Evolutionary conservation across 371 early-diverging fungal genomes (phyloP).

Genomic region (Blakeslea trispora): DNA sequence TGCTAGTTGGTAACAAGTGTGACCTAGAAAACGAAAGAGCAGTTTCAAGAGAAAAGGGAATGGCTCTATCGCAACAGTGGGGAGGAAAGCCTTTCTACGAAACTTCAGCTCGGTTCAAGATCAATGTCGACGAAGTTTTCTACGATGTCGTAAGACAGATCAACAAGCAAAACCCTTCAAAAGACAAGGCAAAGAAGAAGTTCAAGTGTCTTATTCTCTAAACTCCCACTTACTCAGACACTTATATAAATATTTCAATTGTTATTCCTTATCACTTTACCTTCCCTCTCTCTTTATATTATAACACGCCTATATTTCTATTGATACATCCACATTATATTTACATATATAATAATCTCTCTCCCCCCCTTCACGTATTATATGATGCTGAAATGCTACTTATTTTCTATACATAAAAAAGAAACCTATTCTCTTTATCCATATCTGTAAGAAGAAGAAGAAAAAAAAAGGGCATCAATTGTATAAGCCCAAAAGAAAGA

Average conservation of each 20-base stretch:
- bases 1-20: slow-evolving; percentile 86
- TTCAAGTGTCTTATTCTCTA: slow-evolving; percentile 46
- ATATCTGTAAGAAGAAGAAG: no score
- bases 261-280: slow-evolving; percentile 3
- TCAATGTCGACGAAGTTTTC: slow-evolving; percentile 82
- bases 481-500: no score
- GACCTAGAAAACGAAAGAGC: slow-evolving; percentile 81
- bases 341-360: no score
- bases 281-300: no score
- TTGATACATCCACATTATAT: no score
- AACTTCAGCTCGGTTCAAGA: slow-evolving; percentile 81
- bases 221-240: slow-evolving; percentile 4
- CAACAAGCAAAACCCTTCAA: slow-evolving; percentile 49
- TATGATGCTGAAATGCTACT: neutral
- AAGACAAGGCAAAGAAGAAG: slow-evolving; percentile 43
- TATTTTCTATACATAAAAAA: neutral
- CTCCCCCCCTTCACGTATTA: no score
- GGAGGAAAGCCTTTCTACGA: slow-evolving; percentile 78
- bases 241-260: neutral
- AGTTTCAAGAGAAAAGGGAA: slow-evolving; percentile 70
- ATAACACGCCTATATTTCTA: no score
- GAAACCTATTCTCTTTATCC: no score
- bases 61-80: slow-evolving; percentile 68
- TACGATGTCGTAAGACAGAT: slow-evolving; percentile 65
- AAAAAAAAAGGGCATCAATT: no score